Evolutionary conservation across 139 green algal species (phyloP), one percentile per base, ranked within the genome.

Genomic region (Medakamo hakoo): DNA sequence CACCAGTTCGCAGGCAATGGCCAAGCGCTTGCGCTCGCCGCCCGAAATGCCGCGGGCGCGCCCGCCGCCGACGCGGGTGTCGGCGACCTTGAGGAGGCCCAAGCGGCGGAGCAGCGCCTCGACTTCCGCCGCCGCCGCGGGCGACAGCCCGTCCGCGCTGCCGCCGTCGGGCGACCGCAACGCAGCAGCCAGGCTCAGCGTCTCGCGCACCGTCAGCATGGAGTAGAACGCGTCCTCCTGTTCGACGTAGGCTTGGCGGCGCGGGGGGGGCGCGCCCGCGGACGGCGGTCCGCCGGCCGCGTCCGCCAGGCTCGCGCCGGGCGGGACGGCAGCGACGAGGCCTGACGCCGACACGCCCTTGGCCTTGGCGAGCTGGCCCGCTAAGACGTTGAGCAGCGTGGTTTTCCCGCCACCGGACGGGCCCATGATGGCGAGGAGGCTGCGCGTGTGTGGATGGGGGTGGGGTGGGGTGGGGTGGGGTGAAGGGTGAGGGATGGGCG

Each of bases 191-290:
- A 92, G 84, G 49, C 56, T 77, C 31, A 97, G 75, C 3, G 88
- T 97, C 72, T 84, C 76, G 64, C 71, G 71, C 22, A 75, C 68
- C 2, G 71, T 94, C 16, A 92, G 70, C 76, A 87, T 80, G 18
- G 73, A 84, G 77, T 88, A 97, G 73, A 97, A 97, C 23, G 89
- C 68, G 66, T 95, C 86, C n/a, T 94, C 85, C 69, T 97, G 91
- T 63, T 87, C 77, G 18, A 97, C 87, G 68, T 92, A 95, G 2
- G 78, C 88, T 61, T 84, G 69, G 40, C 59, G 16, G 22, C 52
- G 32, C 62, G 22, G 30, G 20, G 49, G 3, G 58, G 20, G 22
- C 23, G 48, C 21, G 63, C 57, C 16, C 66, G 57, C 3, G 68
- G 64, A 30, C 58, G 26, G 20, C 74, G 76, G 52, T 86, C 87